These are phyloP conservation scores for Silene latifolia DNA, from an alignment of 148 eudicot species.

Conservation along the genomic window DNA sequence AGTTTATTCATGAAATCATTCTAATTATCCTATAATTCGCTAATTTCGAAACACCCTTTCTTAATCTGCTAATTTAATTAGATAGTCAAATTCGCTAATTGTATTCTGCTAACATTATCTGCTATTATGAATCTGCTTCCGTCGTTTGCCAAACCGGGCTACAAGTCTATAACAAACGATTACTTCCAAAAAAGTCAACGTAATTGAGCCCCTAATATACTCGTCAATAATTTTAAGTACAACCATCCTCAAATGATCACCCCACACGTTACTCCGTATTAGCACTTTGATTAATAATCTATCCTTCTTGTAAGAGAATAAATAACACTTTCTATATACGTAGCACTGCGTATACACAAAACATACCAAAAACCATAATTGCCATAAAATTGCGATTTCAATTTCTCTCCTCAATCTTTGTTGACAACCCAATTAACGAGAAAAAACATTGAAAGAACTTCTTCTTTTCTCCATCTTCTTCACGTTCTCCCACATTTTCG, in stretches of 20 bases:
- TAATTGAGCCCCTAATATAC: no score
- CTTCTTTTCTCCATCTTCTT: conserved; percentile 1
- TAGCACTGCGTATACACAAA: neutral
- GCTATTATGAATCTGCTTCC: no score
- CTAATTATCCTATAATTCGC: no score
- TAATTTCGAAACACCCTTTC: no score
- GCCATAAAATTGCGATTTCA: neutral
- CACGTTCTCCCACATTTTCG: conserved; percentile 9
- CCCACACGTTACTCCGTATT: neutral
- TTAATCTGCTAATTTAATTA: no score
- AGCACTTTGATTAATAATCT: neutral
- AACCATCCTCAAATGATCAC: neutral
- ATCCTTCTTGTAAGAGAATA: no score
- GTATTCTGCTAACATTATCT: no score
- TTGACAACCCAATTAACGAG: neutral
- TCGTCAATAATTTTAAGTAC: neutral
- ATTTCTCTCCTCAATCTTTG: conserved; percentile 13
- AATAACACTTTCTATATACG: neutral
- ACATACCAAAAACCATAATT: neutral
- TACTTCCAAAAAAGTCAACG: no score
- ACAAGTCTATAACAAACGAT: no score
- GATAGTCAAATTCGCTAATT: no score
- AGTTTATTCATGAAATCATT: no score
- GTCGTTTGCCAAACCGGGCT: no score
- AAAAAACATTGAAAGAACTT: neutral